phyloP scores from a whole-genome alignment of 805 yeast genomes.

The Yarrowia deformans region DNA sequence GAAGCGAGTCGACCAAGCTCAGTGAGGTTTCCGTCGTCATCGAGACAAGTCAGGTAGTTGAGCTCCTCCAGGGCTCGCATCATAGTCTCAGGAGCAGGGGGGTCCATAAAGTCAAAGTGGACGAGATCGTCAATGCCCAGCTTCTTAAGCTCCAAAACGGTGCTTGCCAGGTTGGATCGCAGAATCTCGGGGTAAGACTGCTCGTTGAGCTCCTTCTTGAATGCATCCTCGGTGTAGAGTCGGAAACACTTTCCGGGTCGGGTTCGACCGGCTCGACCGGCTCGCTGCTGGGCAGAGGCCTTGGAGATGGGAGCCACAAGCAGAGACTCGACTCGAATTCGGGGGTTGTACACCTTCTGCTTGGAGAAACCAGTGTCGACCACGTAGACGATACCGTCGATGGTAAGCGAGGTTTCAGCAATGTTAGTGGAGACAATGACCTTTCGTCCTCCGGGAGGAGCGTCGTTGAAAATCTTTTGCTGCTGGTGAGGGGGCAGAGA shows the following conservation, averaged over 20 bases:
- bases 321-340: constrained; percentile 92
- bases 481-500: constrained; percentile 96
- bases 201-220: constrained; percentile 89
- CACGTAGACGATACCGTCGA: constrained; percentile 96
- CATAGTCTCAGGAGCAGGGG: constrained; percentile 99
- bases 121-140: constrained; percentile 95
- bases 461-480: constrained; percentile 90
- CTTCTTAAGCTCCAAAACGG: constrained; percentile 91
- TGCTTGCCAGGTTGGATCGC: constrained; percentile 86
- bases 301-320: constrained; percentile 95
- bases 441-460: constrained; percentile 89
- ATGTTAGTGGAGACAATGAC: constrained; percentile 91
- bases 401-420: constrained; percentile 97
- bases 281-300: constrained; percentile 98
- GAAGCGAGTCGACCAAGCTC: constrained; percentile 89
- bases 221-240: constrained; percentile 95
- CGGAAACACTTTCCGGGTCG: constrained; percentile 98
- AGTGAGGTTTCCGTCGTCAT: constrained; percentile 91
- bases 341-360: constrained; percentile 95
- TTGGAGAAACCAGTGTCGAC: constrained; percentile 98
- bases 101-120: constrained; percentile 98
- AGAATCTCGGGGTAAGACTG: constrained; percentile 96
- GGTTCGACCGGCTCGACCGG: constrained; percentile 99
- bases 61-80: constrained; percentile 98
- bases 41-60: constrained; percentile 86